Percentiles rank a stretch among this genome's conserved stretches.
phyloP scores from a whole-genome alignment of 805 yeast genomes.

The Lipomyces lipofer region DNA sequence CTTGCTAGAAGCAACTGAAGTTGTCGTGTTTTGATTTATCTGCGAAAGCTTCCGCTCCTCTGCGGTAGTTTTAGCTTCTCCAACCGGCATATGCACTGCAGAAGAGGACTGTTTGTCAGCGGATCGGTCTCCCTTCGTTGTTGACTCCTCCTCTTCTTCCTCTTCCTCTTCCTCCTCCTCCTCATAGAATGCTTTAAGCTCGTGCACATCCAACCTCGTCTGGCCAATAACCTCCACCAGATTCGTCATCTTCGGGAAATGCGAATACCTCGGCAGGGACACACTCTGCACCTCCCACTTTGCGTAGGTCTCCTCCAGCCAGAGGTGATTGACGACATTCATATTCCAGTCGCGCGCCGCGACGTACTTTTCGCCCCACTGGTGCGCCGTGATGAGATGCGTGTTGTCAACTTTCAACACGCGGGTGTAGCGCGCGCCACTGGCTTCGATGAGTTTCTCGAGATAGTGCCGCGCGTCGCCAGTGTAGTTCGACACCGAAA shows the following conservation, averaged over 20 bases:
- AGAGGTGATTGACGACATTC: constrained; percentile 69
- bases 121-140: constrained; percentile 8
- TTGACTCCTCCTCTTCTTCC: constrained; percentile 4
- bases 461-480: constrained; percentile 83
- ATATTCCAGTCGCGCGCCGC: constrained; percentile 74
- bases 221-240: constrained; percentile 55
- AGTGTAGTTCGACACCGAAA: constrained; percentile 75
- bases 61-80: too few species aligned
- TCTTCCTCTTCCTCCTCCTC: constrained; percentile 25
- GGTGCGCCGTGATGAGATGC: constrained; percentile 62
- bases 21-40: constrained; percentile 20
- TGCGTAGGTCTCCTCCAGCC: constrained; percentile 82
- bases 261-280: constrained; percentile 49
- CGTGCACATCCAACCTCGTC: constrained; percentile 47
- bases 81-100: too few species aligned
- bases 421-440: constrained; percentile 78
- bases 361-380: constrained; percentile 67
- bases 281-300: constrained; percentile 58
- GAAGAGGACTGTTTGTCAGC: neutral
- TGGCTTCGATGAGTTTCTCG: constrained; percentile 56
- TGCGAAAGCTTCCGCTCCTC: constrained; percentile 16
- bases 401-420: constrained; percentile 65
- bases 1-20: neutral
- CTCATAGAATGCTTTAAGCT: constrained; percentile 46
- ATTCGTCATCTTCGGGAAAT: constrained; percentile 46